Evolutionary conservation across 352 stramenopile species (phyloP), one percentile per base, ranked within the genome.

Genomic region (Thraustochytrium sp.): DNA sequence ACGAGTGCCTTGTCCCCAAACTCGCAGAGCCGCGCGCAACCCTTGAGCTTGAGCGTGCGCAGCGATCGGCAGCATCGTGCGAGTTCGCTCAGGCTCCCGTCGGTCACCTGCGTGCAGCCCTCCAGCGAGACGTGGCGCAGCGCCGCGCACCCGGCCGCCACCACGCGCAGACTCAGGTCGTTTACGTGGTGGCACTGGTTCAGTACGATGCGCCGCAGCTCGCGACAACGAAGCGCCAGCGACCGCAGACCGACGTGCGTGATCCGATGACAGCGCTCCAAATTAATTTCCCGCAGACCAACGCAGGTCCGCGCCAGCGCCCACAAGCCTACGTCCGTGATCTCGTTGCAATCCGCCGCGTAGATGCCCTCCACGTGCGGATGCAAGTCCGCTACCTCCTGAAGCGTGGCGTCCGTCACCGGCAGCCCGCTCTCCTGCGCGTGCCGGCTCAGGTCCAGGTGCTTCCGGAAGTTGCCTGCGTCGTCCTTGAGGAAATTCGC

Each of bases 1-100:
- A 96, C 85, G 8, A 98, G 86, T 36, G 91, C 93, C 83, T 95
- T 93, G 88, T 97, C 94, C 0, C 94, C 94, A 84, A 94, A 97
- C 85, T 97, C 93, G 42, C 92, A 92, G 0, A 96, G 40, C 36
- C 88, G 85, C 49, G 82, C 76, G 80, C 94, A 97, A 23, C 91
- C 90, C 61, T 92, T 88, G 51, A 97, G 88, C 29, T 93, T 89
- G 38, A 96, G 90, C 5, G 86, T 91, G 51, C 56, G 48, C 23
- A 91, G 46, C 3, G 53, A 37, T 23, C 46, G 46, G 65, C 38
- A 65, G 48, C 53, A 64, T 55, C 74, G 82, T 5, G 37, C 40
- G 16, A 88, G 64, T 34, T 62, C 56, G n/a, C 29, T 49, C 16
- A 87, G 9, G 36, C 82, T 68, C 1, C 42, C 76, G 40, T 87